Conservation (phyloP, 1,284 basidiomycete species). For the Caloboletus firmus region DNA sequence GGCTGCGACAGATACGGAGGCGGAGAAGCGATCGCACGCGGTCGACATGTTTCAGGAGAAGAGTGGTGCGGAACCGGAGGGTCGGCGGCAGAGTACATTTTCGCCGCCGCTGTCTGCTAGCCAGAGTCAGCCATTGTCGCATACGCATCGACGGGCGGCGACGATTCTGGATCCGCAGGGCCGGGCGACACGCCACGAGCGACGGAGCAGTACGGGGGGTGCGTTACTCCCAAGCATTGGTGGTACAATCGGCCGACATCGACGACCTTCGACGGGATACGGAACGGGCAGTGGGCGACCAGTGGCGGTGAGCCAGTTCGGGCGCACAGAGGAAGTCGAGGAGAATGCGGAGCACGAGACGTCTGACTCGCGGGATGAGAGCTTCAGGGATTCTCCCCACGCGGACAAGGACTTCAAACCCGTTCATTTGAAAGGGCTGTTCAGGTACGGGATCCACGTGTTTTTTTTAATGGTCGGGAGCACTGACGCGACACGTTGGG, state of each 20-base stretch:
- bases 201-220: conserved; percentile 73
- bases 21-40: conserved; percentile 19
- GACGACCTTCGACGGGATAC: conserved; percentile 66
- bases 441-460: conserved; percentile 58
- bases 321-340: conserved; percentile 48
- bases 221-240: conserved; percentile 51
- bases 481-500: conserved; percentile 5
- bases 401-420: conserved; percentile 79
- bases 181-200: conserved; percentile 61
- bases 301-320: conserved; percentile 50
- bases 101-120: conserved; percentile 44
- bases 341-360: conserved; percentile 45
- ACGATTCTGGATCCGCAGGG: conserved; percentile 71
- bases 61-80: conserved; percentile 17
- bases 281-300: conserved; percentile 41
- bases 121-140: conserved; percentile 57
- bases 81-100: conserved; percentile 34
- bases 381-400: conserved; percentile 40
- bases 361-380: conserved; percentile 34
- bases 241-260: conserved; percentile 62
- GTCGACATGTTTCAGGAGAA: conserved; percentile 21
- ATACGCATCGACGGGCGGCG: conserved; percentile 63
- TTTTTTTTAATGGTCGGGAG: not conserved
- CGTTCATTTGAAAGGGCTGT: conserved; percentile 85
- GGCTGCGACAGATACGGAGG: conserved; percentile 37